phyloP scores from a whole-genome alignment of 192 early-diverging fungal species.

The Umbelopsis isabellina region DNA sequence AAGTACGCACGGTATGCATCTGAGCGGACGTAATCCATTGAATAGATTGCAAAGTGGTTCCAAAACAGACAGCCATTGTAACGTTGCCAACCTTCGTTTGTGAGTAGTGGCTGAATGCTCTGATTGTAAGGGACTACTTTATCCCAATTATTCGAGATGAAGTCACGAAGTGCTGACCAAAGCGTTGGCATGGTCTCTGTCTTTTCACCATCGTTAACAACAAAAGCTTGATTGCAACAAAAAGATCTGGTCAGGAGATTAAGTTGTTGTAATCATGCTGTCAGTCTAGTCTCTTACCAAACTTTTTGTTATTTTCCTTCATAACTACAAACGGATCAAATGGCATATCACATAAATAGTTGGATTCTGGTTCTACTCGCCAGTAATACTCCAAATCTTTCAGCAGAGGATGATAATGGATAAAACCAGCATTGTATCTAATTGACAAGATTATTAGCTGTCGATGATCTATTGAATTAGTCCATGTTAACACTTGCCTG shows the following conservation, averaged over 20 bases:
- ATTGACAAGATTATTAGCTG: not conserved
- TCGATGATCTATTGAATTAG: too few species aligned
- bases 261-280: not conserved
- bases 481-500: not conserved
- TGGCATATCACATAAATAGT: conserved; percentile 76
- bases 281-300: conserved; percentile 47
- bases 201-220: conserved; percentile 65
- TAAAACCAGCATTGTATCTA: conserved; percentile 71
- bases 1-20: conserved; percentile 68
- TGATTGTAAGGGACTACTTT: conserved; percentile 39
- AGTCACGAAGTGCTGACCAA: conserved; percentile 63
- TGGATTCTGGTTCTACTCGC: conserved; percentile 77
- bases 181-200: conserved; percentile 65
- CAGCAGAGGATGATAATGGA: conserved; percentile 73
- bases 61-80: conserved; percentile 74
- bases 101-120: conserved; percentile 55
- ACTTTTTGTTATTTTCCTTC: conserved; percentile 67
- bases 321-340: conserved; percentile 81
- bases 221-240: conserved; percentile 30
- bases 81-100: conserved; percentile 45
- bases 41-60: conserved; percentile 87
- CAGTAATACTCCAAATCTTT: conserved; percentile 78
- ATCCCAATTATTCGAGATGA: conserved; percentile 50
- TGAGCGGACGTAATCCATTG: conserved; percentile 69
- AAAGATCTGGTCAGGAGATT: not conserved